Evolutionary conservation across 2,329 filamentous ascomycete genomes (phyloP).

Genomic region (Plenodomus tracheiphilus): DNA sequence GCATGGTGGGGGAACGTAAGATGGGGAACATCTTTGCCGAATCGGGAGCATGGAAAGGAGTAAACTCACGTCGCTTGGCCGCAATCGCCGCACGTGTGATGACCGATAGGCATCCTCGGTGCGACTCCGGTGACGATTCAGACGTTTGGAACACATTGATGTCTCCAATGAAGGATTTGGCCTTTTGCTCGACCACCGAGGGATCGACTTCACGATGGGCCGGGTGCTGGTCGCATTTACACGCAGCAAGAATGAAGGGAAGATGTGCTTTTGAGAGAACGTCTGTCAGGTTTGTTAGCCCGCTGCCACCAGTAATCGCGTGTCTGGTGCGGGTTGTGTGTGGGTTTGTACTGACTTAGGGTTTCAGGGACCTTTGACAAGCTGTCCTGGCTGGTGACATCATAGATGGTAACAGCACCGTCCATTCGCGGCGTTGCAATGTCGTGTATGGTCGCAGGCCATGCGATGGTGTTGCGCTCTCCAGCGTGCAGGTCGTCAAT

Average conservation of each 20-base stretch:
- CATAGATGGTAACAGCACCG: slow-evolving; percentile 83
- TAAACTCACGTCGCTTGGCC: slow-evolving; percentile 67
- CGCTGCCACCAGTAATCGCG: slow-evolving; percentile 4
- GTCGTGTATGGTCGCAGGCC: slow-evolving; percentile 63
- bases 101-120: slow-evolving; percentile 74
- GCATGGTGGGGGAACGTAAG: neutral
- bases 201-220: slow-evolving; percentile 72
- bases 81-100: slow-evolving; percentile 73
- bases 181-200: slow-evolving; percentile 66
- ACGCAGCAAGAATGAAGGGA: slow-evolving; percentile 80
- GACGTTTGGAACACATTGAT: slow-evolving; percentile 76
- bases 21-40: neutral
- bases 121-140: slow-evolving; percentile 68
- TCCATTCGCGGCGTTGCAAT: slow-evolving; percentile 75
- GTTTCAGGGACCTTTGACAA: slow-evolving; percentile 74
- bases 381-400: slow-evolving; percentile 78
- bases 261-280: slow-evolving; percentile 72
- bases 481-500: slow-evolving; percentile 57
- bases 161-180: slow-evolving; percentile 63
- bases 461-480: slow-evolving; percentile 57
- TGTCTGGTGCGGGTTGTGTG: slow-evolving; percentile 1
- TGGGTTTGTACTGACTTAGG: slow-evolving; percentile 66
- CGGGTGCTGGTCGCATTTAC: slow-evolving; percentile 82
- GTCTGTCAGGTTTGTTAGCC: slow-evolving; percentile 56
- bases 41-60: neutral